These are phyloP conservation scores for Agarophyton chilense DNA, from an alignment of 23 red algal genomes.

Conservation along the genomic window DNA sequence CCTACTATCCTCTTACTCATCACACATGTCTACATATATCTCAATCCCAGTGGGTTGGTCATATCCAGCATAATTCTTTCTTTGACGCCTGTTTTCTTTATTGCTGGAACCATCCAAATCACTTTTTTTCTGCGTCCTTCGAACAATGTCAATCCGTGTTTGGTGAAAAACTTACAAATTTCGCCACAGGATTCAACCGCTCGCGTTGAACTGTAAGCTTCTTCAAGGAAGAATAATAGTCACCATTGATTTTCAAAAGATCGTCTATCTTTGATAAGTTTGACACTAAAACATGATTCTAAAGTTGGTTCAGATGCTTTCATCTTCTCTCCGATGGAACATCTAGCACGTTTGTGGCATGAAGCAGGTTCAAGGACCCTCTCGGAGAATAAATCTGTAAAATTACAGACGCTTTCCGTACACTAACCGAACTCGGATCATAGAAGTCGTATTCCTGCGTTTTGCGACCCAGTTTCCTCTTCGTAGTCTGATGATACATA, in stretches of 20 bases:
- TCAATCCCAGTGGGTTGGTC: too few species aligned
- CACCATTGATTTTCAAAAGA: not conserved
- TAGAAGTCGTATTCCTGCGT: too few species aligned
- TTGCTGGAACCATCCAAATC: not conserved
- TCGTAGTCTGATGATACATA: too few species aligned
- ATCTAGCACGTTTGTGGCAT: not conserved
- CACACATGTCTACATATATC: not conserved
- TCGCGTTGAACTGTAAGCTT: not conserved
- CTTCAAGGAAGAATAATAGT: not conserved
- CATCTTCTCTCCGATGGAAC: not conserved
- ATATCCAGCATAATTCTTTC: not conserved
- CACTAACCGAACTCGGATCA: too few species aligned
- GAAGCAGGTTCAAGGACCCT: too few species aligned
- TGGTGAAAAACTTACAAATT: not conserved
- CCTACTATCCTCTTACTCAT: not conserved
- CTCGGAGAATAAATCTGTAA: not conserved
- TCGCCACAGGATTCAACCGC: not conserved
- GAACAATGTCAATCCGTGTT: not conserved
- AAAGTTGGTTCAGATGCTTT: not conserved
- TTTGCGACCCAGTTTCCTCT: too few species aligned
- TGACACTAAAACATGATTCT: slow-evolving; percentile 25
- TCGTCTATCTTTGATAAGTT: slow-evolving; percentile 4
- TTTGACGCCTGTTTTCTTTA: not conserved
- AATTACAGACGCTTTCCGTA: too few species aligned
- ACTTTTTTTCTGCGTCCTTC: not conserved